Base-by-base conservation (phyloP, 192 early-diverging fungal species). In the Globomyces pollinis-pini region DNA sequence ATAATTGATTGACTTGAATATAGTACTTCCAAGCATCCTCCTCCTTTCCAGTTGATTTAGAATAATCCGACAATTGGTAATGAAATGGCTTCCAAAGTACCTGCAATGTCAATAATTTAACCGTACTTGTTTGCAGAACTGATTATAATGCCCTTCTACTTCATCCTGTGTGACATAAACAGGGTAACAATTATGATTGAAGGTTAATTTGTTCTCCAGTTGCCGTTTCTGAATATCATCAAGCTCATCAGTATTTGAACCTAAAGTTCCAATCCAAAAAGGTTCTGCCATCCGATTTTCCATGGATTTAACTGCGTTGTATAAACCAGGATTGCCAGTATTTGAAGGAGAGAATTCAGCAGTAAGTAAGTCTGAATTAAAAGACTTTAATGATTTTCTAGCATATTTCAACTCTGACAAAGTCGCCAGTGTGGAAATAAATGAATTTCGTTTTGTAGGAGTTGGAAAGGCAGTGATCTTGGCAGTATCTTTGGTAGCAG, bases 71-170 rank as follows among this genome's bases (percentile, higher is more conserved):
- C 58, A 94, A 74, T 43, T 94, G 87, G 66, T 97, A 97, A 71
- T 97, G 94, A 63, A 97, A 92, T n/a, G 86, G 86, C 8, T 91
- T 92, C 94, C 94, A 97, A 8, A 97, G 53, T 33, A 56, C 44
- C 49, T 38, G 79, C 89, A n/a, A n/a, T n/a, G n/a, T n/a, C n/a
- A n/a, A n/a, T n/a, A n/a, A n/a, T n/a, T n/a, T n/a, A n/a, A n/a
- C n/a, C n/a, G n/a, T n/a, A n/a, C 88, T 80, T 97, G 94, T 66
- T 96, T 96, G 77, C 94, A 93, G 57, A 93, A 95, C 64, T 85
- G 82, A 57, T 88, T 84, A 64, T 96, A 96, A 70, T 94, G 92
- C 23, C 91, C 91, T 41, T 94, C 90, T 66, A 91, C 78, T 58
- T 92, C 85, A 13, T 76, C 67, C 57, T 93, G 86, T 18, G 81